Evolutionary conservation across 345 rosid species (phyloP), one percentile per base, ranked within the genome.

Genomic region (Gossypium anomalum): DNA sequence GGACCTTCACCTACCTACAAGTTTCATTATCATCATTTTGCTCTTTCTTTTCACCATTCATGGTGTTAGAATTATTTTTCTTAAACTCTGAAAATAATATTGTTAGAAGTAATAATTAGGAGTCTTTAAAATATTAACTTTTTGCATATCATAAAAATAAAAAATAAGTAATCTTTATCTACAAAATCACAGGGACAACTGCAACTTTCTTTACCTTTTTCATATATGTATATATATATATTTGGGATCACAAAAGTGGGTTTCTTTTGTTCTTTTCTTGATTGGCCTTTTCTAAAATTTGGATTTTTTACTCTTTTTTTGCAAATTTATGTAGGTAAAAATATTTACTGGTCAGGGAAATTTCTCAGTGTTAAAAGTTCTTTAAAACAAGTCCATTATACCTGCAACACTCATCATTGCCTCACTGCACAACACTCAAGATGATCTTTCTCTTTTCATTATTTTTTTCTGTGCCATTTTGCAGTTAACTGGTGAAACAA

Each of bases 401-500:
- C 71, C 82, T 83, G 85, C 84, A 77, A 70, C 67, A 63, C 77
- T 80, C 86, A 88, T 86, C 87, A 88, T 86, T 86, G 79, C 88
- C 78, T 77, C 80, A 62, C 79, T 78, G 85, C 84, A 86, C 64
- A 80, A 78, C 67, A 80, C 82, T 77, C 83, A 79, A 78, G 76
- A 72, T 48, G 51, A 75, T 52, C 47, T 49, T 3, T 49, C 72
- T 56, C 41, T 16, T 14, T 44, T n/a, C 63, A 20, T 53, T 71
- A 45, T 70, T 75, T 79, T 72, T 25, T 71, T 79, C 82, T 81
- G 72, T 70, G 11, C 11, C 58, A 69, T 20, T 82, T 83, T 81
- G 84, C 89, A 94, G 98, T 84, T 94, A 85, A 94, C 98, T 86
- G 98, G 98, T 79, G 95, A 89, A 85, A 95, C 99, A 79, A 96